Conservation (phyloP, 2,329 filamentous ascomycete genomes). For the Colletotrichum sojae region DNA sequence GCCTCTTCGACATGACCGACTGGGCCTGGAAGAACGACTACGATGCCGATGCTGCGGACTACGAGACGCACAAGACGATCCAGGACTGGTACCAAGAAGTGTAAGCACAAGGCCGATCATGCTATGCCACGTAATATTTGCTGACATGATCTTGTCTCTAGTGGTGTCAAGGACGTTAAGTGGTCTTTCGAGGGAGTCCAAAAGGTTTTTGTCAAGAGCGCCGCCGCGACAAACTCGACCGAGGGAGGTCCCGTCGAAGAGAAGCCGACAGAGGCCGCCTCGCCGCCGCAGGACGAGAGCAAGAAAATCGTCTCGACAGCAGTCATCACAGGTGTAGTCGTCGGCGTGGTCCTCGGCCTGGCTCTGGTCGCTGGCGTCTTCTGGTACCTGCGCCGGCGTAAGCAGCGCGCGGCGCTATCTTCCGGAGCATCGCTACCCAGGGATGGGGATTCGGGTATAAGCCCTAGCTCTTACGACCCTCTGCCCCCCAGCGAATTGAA, state of each 20-base stretch:
- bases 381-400: slow-evolving; percentile 9
- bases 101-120: neutral
- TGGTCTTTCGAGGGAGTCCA: slow-evolving; percentile 34
- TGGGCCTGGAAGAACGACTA: slow-evolving; percentile 33
- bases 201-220: slow-evolving; percentile 4
- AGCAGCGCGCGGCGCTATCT: neutral
- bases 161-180: slow-evolving; percentile 7
- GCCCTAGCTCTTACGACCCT: neutral
- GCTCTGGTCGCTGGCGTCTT: slow-evolving; percentile 3
- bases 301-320: neutral
- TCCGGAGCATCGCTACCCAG: neutral
- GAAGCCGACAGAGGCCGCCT: neutral
- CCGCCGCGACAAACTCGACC: neutral
- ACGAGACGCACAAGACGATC: slow-evolving; percentile 18
- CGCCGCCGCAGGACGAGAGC: neutral
- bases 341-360: slow-evolving; percentile 14
- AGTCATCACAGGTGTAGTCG: slow-evolving; percentile 20
- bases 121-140: no score
- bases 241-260: neutral
- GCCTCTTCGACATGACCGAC: slow-evolving; percentile 37
- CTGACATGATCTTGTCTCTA: neutral
- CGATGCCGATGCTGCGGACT: slow-evolving; percentile 26
- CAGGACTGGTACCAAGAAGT: slow-evolving; percentile 30
- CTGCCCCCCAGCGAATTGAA: slow-evolving; percentile 8
- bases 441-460: neutral